Base-by-base conservation (phyloP, 2,329 filamentous ascomycete species). In the Tothia fuscella region DNA sequence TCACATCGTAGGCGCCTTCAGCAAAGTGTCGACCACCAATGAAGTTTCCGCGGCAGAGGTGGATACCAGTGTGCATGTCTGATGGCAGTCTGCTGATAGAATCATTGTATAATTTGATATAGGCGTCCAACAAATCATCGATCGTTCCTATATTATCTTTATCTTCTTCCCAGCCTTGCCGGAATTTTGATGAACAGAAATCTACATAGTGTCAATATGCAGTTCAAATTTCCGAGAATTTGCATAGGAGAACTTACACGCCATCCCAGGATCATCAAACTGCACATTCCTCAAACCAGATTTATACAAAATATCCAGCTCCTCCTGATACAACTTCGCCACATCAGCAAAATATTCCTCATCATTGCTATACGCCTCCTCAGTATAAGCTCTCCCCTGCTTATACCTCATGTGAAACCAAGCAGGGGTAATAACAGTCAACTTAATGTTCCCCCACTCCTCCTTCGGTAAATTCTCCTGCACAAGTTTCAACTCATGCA, bases 101-200 rank as follows among this genome's bases (percentile, higher is more conserved):
- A 58, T 82, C 77, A 57, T 87, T 87, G 68, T 87, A 87, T 49
- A 84, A 74, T 47, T 71, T 67, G 57, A 88, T 81, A 61, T 88
- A 88, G 21, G 78, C 74, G 50, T 84, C 78, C 17, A 88, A 72
- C 33, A 85, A 75, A 49, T 79, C 76, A 34, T 83, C 80, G 5
- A 80, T 73, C 1, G 73, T 74, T 57, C 78, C 75, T 40, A 72
- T 72, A 56, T 87, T 85, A 51, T 77, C 70, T 36, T 70, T 61
- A 55, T 86, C 82, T 12, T 71, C 71, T 41, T 73, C 72, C 74
- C 79, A 85, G 13, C 80, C 80, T 36, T 72, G 62, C 26, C 82
- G 70, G 72, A 84, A 84, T 56, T 78, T 75, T 44, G 80, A 67
- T 16, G 76, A 80, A 62, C 80, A 85, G 60, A 85, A 85, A 58